Conservation (phyloP, 2,329 filamentous ascomycete genomes). For the Colletotrichum karsti region DNA sequence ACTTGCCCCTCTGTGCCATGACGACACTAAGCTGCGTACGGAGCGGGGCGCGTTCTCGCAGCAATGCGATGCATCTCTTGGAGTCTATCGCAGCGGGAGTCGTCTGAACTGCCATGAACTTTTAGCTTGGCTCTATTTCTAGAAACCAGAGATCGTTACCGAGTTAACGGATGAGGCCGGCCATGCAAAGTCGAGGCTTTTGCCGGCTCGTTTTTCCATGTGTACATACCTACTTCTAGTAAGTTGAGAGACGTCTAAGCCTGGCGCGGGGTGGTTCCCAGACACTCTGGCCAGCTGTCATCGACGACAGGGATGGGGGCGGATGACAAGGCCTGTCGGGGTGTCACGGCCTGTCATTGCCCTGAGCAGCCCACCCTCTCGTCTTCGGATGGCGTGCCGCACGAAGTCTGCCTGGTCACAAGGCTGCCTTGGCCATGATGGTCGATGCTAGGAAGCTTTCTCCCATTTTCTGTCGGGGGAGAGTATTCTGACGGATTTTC, state of each 20-base stretch:
- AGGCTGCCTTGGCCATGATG: conserved; percentile 19
- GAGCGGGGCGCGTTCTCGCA: conserved; percentile 16
- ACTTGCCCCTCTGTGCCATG: conserved; percentile 15
- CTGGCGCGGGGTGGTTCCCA: conserved; percentile 1
- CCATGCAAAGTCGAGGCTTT: not conserved
- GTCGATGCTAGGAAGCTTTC: not conserved
- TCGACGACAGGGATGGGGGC: conserved; percentile 12
- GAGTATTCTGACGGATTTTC: not conserved
- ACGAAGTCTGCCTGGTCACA: conserved; percentile 27
- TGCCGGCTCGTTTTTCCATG: not conserved
- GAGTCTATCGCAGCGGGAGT: not conserved
- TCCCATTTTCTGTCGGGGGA: conserved; percentile 9
- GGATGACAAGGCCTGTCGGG: conserved; percentile 19
- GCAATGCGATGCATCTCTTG: not conserved
- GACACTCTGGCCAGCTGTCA: conserved; percentile 16
- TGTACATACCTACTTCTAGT: not conserved
- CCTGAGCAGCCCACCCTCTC: conserved; percentile 22
- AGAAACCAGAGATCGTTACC: not conserved
- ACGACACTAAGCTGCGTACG: conserved; percentile 17
- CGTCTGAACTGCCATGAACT: conserved; percentile 7
- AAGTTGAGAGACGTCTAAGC: not conserved
- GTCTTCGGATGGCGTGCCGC: conserved; percentile 27
- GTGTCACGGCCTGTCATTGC: conserved; percentile 19
- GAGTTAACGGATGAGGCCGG: not conserved
- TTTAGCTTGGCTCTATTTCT: not conserved